phyloP scores from a whole-genome alignment of 768 basidiomycete species.

The Strobilomyces dryophilus region DNA sequence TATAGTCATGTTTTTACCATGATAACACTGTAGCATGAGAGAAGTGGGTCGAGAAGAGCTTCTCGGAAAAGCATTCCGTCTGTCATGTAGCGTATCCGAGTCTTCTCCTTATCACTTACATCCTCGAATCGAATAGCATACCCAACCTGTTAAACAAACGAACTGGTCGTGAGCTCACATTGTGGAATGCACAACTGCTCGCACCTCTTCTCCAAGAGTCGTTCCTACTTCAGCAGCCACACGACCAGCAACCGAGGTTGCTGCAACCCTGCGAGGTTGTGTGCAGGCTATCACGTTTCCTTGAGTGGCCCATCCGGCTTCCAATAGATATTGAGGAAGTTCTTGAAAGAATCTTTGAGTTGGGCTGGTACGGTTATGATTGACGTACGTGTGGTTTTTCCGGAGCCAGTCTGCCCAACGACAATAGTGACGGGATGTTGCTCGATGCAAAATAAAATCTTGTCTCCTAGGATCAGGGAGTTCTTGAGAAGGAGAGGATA shows the following conservation, averaged over 20 bases:
- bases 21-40: conserved; percentile 90
- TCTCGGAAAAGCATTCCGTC: conserved; percentile 98
- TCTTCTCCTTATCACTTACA: conserved; percentile 76
- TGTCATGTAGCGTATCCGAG: conserved; percentile 93
- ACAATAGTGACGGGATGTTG: conserved; percentile 81
- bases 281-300: conserved; percentile 89
- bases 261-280: conserved; percentile 89
- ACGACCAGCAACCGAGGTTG: conserved; percentile 87
- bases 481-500: not conserved
- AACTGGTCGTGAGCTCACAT: not conserved
- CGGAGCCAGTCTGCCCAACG: conserved; percentile 94
- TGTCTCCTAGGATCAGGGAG: conserved; percentile 49
- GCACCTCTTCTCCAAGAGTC: conserved; percentile 82
- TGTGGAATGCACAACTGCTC: not conserved
- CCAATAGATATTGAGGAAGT: conserved; percentile 90
- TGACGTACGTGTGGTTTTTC: conserved; percentile 91
- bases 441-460: conserved; percentile 81
- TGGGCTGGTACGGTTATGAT: not conserved
- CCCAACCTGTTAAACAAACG: conserved; percentile 63
- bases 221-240: conserved; percentile 92
- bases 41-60: conserved; percentile 84
- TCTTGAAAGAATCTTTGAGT: conserved; percentile 44
- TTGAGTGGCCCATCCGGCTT: conserved; percentile 87
- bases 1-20: conserved; percentile 58
- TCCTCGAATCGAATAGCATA: conserved; percentile 98